Evolutionary conservation across 1,284 basidiomycete species (phyloP).

Genomic region (Ganoderma leucocontextum): DNA sequence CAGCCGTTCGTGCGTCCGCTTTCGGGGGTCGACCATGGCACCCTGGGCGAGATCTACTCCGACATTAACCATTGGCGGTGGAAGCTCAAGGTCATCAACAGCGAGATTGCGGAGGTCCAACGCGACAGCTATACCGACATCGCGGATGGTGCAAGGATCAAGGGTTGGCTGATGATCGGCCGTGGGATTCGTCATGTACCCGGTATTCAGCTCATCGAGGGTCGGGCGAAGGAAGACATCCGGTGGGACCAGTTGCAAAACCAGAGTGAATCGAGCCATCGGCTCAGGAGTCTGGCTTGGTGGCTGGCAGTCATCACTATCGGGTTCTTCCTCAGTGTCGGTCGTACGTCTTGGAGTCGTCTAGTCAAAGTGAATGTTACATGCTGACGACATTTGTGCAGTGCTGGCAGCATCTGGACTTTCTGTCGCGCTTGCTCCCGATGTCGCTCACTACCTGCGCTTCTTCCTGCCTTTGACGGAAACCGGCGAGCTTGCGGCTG

Average conservation of each 20-base stretch:
- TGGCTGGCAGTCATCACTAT: conserved; percentile 64
- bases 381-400: conserved; percentile 42
- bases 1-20: conserved; percentile 77
- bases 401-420: conserved; percentile 77
- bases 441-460: conserved; percentile 72
- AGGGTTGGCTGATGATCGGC: conserved; percentile 82
- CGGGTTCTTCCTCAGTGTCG: conserved; percentile 60
- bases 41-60: conserved; percentile 69
- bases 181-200: conserved; percentile 70
- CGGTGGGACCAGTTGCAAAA: conserved; percentile 79
- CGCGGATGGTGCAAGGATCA: conserved; percentile 69
- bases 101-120: conserved; percentile 72
- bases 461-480: conserved; percentile 67
- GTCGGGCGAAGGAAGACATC: conserved; percentile 82
- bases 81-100: conserved; percentile 74
- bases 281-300: conserved; percentile 54
- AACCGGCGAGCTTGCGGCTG: conserved; percentile 60
- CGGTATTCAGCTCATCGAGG: conserved; percentile 74
- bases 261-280: conserved; percentile 54
- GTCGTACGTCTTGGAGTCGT: conserved; percentile 57
- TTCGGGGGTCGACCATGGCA: conserved; percentile 70
- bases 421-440: conserved; percentile 70
- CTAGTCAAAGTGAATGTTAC: background rate
- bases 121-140: conserved; percentile 71
- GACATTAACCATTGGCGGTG: conserved; percentile 76